Base-by-base conservation (phyloP, 768 basidiomycete genomes). In the Thelephora ganbajun region DNA sequence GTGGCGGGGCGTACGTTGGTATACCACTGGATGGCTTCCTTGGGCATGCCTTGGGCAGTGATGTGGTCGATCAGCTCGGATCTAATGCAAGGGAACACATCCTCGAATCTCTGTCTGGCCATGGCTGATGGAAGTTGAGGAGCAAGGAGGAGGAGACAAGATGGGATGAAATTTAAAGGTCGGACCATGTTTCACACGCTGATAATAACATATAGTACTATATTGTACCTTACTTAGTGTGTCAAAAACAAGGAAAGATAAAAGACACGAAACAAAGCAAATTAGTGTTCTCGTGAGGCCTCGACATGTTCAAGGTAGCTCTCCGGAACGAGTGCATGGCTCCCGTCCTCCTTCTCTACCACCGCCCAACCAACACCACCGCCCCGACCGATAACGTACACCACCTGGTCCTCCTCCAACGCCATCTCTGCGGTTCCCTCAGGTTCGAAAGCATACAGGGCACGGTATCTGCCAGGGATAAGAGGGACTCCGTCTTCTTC, bases 1-100 rank as follows among this genome's bases (percentile, higher is more conserved):
- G 46, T 3, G 43, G 34, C n/a, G 13, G 22, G 0, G 68, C 79
- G 35, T 49, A 94, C 93, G 52, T 74, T 73, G 54, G 73, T 71
- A 63, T 78, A 97, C 90, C 91, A 98, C 42, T 83, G 77, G 30
- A 83, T 63, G 1, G 86, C 90, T 47, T 93, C 90, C 34, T 69
- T 52, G 3, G 94, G 91, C 79, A 98, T 88, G 3, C 77, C 76
- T 57, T 88, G 73, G 11, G 65, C 65, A 45, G 71, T 69, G 55
- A 89, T 69, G 57, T 83, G 73, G 2, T 66, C 73, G 50, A 93
- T 61, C 13, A 97, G 72, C 65, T 94, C 90, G 49, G 84, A 76
- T 16, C 80, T 76, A 53, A 97, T 76, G 52, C 68, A 63, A 11
- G 69, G 69, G 65, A 80, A 98, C 4, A 84, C 83, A 26, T 59